Evolutionary conservation across 2,329 filamentous ascomycete genomes (phyloP).

Genomic region (Sclerotinia minor): DNA sequence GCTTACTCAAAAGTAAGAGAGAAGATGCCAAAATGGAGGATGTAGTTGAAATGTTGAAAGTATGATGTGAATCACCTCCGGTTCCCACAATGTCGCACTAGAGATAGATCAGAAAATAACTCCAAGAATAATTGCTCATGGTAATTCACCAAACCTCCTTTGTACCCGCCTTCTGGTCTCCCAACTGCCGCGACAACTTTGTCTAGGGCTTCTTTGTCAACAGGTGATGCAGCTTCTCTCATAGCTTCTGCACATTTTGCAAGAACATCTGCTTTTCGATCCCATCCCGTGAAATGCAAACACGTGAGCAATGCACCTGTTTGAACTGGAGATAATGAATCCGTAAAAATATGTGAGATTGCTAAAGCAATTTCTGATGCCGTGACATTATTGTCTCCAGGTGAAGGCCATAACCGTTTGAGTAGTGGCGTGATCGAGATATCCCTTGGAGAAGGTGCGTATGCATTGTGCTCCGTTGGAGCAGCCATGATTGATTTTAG

Average conservation of each 20-base stretch:
- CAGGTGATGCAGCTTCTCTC: slow-evolving; percentile 72
- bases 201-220: slow-evolving; percentile 64
- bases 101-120: slow-evolving; percentile 26
- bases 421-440: slow-evolving; percentile 67
- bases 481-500: slow-evolving; percentile 30
- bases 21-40: slow-evolving; percentile 89
- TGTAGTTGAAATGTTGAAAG: slow-evolving; percentile 97
- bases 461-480: slow-evolving; percentile 30
- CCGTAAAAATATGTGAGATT: slow-evolving; percentile 87
- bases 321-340: slow-evolving; percentile 84
- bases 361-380: slow-evolving; percentile 86
- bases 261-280: slow-evolving; percentile 81
- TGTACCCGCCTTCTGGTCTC: slow-evolving; percentile 70
- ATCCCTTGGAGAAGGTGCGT: slow-evolving; percentile 28
- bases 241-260: slow-evolving; percentile 82
- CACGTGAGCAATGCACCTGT: slow-evolving; percentile 84
- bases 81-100: slow-evolving; percentile 94
- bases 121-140: neutral
- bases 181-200: slow-evolving; percentile 60
- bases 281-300: slow-evolving; percentile 85
- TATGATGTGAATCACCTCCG: slow-evolving; percentile 93
- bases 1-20: slow-evolving; percentile 83
- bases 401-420: slow-evolving; percentile 66
- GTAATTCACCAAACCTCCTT: slow-evolving; percentile 74
- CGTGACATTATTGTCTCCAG: slow-evolving; percentile 54